Evolutionary conservation across 192 early-diverging fungal species (phyloP).

Genomic region (Glomus cerebriforme): DNA sequence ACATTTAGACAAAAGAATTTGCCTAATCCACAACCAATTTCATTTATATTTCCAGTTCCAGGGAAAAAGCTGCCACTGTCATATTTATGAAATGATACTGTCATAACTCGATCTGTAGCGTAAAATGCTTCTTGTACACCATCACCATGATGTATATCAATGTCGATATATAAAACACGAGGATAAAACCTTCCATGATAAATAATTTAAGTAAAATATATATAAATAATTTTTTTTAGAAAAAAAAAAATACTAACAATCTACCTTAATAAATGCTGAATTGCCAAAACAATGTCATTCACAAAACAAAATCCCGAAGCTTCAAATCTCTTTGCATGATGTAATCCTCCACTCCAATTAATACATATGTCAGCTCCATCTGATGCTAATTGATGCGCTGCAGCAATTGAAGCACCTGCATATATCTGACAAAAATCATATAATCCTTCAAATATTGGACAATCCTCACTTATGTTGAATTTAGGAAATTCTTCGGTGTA

Average conservation of each 20-base stretch:
- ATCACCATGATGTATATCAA: slow-evolving; percentile 98
- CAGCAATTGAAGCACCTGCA: slow-evolving; percentile 93
- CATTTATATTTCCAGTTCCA: slow-evolving; percentile 78
- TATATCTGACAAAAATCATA: slow-evolving; percentile 94
- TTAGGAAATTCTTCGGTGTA: slow-evolving; percentile 59
- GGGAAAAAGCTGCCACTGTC: slow-evolving; percentile 88
- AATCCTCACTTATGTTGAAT: slow-evolving; percentile 97
- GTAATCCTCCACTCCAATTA: slow-evolving; percentile 98
- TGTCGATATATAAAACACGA: slow-evolving; percentile 93
- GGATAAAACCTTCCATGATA: slow-evolving; percentile 59
- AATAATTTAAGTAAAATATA: slow-evolving; percentile 15
- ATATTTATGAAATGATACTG: slow-evolving; percentile 95
- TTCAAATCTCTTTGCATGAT: slow-evolving; percentile 85
- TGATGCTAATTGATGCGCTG: slow-evolving; percentile 78
- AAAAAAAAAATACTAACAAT: slow-evolving; percentile 6
- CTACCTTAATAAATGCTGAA: slow-evolving; percentile 83
- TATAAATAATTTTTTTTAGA: too few species aligned
- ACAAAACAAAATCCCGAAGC: slow-evolving; percentile 98
- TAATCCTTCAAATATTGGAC: slow-evolving; percentile 96
- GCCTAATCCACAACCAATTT: slow-evolving; percentile 80
- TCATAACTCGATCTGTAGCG: slow-evolving; percentile 90
- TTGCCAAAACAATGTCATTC: slow-evolving; percentile 96
- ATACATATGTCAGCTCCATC: slow-evolving; percentile 89
- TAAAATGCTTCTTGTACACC: slow-evolving; percentile 98
- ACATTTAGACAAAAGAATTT: slow-evolving; percentile 89